These are phyloP conservation scores for Phytophthora fragariaefolia DNA, from an alignment of 352 stramenopile genomes.

Conservation along the genomic window DNA sequence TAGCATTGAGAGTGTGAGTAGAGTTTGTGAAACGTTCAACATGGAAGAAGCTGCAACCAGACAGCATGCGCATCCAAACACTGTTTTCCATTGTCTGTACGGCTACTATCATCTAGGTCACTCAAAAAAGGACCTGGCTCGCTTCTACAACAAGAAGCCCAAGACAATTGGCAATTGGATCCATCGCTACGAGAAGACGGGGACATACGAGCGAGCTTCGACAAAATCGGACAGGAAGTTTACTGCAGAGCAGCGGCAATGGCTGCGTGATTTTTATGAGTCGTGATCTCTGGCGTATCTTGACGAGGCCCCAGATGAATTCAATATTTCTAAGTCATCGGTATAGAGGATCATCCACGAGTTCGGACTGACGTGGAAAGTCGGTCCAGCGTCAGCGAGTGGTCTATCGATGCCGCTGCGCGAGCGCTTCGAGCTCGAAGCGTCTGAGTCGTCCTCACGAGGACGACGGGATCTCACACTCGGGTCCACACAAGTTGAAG, in stretches of 20 bases:
- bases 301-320: background rate
- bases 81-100: too few species aligned
- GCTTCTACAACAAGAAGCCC: too few species aligned
- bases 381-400: too few species aligned
- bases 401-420: too few species aligned
- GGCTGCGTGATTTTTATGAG: background rate
- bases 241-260: background rate
- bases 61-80: too few species aligned
- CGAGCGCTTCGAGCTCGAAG: too few species aligned
- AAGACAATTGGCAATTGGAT: too few species aligned
- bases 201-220: background rate
- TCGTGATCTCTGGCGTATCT: background rate
- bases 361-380: background rate
- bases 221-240: background rate
- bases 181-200: background rate
- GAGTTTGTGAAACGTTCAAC: background rate
- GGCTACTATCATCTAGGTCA: too few species aligned
- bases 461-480: too few species aligned
- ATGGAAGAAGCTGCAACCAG: background rate
- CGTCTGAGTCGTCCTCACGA: too few species aligned
- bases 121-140: too few species aligned
- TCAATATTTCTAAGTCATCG: slow-evolving; percentile 1
- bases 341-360: background rate
- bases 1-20: background rate
- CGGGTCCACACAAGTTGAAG: too few species aligned